phyloP scores from a whole-genome alignment of 1,139 yeast species.

The Yamadazyma diddensiae region DNA sequence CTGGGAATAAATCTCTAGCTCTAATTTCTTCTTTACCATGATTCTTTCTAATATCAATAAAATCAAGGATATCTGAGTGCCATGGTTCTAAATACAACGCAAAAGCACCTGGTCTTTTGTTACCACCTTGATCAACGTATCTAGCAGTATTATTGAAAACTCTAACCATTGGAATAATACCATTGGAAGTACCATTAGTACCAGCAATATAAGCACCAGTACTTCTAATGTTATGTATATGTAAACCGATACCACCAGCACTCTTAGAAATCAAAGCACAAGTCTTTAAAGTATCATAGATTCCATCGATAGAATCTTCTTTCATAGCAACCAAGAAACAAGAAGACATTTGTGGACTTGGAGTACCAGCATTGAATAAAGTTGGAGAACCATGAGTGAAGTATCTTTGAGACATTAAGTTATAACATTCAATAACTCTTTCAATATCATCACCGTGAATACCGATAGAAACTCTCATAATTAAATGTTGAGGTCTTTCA shows the following conservation, averaged over 20 bases:
- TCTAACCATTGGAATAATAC: slow-evolving; percentile 85
- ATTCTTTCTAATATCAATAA: slow-evolving; percentile 79
- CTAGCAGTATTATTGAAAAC: slow-evolving; percentile 90
- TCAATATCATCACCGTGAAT: slow-evolving; percentile 76
- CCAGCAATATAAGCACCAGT: slow-evolving; percentile 88
- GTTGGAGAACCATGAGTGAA: slow-evolving; percentile 93
- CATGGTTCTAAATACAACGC: slow-evolving; percentile 89
- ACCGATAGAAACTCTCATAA: slow-evolving; percentile 88
- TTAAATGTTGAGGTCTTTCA: slow-evolving; percentile 87
- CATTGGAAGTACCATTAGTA: slow-evolving; percentile 86
- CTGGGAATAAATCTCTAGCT: slow-evolving; percentile 86
- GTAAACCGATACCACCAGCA: slow-evolving; percentile 90
- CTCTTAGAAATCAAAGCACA: slow-evolving; percentile 86
- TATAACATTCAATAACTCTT: slow-evolving; percentile 73
- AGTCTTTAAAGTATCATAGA: slow-evolving; percentile 80
- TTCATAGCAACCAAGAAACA: slow-evolving; percentile 87
- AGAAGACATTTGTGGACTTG: slow-evolving; percentile 82
- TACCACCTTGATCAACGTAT: slow-evolving; percentile 93
- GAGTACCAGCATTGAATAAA: slow-evolving; percentile 86
- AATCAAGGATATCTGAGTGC: slow-evolving; percentile 86
- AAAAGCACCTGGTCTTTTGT: slow-evolving; percentile 92
- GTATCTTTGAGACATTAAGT: slow-evolving; percentile 77
- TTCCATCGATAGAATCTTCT: slow-evolving; percentile 89
- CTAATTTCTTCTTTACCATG: slow-evolving; percentile 91
- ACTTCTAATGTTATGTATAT: slow-evolving; percentile 78